Percentiles rank a stretch among this genome's conserved stretches.
phyloP scores from a whole-genome alignment of 305 asterid species.

The Fraxinus floribunda region DNA sequence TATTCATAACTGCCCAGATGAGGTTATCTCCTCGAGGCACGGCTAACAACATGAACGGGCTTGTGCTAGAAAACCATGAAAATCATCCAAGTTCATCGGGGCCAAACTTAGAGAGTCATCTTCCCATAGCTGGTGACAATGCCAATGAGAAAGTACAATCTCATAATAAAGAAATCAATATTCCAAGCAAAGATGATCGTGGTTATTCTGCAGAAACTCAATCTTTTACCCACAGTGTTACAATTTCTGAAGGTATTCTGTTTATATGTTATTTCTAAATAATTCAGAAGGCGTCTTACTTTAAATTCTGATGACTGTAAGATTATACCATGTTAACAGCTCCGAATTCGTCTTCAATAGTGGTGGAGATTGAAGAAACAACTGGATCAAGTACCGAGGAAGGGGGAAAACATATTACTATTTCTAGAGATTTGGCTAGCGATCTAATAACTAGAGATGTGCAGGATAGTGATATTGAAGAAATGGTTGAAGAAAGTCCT shows the following conservation, averaged over 20 bases:
- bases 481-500: constrained; percentile 36
- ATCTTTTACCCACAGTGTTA: constrained; percentile 24
- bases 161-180: constrained; percentile 17
- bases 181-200: constrained; percentile 27
- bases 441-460: constrained; percentile 31
- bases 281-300: constrained; percentile 7
- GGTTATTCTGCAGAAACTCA: constrained; percentile 31
- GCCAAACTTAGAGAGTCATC: constrained; percentile 36
- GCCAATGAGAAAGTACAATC: constrained; percentile 38
- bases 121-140: constrained; percentile 24
- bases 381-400: constrained; percentile 29
- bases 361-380: constrained; percentile 39
- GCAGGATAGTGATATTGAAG: constrained; percentile 34
- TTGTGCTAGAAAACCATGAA: constrained; percentile 37
- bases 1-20: constrained; percentile 42
- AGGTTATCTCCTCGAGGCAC: constrained; percentile 45
- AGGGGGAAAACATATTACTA: constrained; percentile 30
- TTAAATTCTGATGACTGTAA: constrained; percentile 5
- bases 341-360: constrained; percentile 26
- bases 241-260: constrained; percentile 48
- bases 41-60: constrained; percentile 30
- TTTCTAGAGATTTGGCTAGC: constrained; percentile 26
- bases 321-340: constrained; percentile 17
- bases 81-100: constrained; percentile 36
- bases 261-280: background rate